Evolutionary conservation across 179 eudicot genomes (phyloP), one percentile per base, ranked within the genome.

Genomic region (Silene noctiflora): DNA sequence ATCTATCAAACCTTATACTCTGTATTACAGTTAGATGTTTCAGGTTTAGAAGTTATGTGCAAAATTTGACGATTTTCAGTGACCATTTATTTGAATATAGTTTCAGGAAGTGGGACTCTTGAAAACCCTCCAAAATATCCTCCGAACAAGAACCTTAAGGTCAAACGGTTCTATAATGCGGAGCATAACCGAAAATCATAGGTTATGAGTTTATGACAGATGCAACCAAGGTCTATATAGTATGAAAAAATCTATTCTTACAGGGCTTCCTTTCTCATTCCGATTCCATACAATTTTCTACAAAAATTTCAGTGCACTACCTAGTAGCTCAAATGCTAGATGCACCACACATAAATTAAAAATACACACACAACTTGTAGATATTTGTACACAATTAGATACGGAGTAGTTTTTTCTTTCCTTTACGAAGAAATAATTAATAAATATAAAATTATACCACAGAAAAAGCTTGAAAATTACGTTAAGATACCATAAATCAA

Each of bases 401-500:
- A 35, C 4, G n/a, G n/a, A n/a, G n/a, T n/a, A n/a, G n/a, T n/a
- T n/a, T 33, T 67, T 67, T 33, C 9, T 4, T 39, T 35, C n/a
- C 48, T 14, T 66, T 33, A 24, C 9, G 3, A 44, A 8, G 13
- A 22, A 46, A 69, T 21, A 46, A 46, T 7, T 6, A 20, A 10
- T 0, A 4, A 75, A 78, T 17, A 71, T 16, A 51, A 2, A 48
- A 46, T 16, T 19, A 16, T 24, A 14, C n/a, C 21, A 66, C 25
- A 71, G 11, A 7, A 48, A 70, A 70, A 17, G 22, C 10, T 16
- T 25, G 1, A 17, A 51, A 24, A 16, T 65, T 70, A 55, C 6
- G 17, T 74, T 20, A 64, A 55, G 65, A 46, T 75, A 78, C 73
- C 64, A 56, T 56, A 31, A 46, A 71, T 65, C 35, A 71, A 71